phyloP scores from a whole-genome alignment of 352 stramenopile species.

The Globisporangium nunn region DNA sequence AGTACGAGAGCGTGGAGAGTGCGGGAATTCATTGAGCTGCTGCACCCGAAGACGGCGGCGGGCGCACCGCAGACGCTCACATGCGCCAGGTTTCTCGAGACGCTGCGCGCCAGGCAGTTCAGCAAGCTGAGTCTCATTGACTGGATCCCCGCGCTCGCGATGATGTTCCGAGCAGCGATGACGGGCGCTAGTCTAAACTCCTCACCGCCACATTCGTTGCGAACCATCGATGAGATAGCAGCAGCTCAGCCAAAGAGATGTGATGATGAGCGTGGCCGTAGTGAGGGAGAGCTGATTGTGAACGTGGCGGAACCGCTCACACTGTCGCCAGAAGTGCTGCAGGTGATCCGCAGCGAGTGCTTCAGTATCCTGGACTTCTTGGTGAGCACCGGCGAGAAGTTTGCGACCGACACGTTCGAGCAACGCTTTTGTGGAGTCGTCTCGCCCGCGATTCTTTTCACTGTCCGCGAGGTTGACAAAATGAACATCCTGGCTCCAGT shows the following conservation, averaged over 20 bases:
- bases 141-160: slow-evolving; percentile 30
- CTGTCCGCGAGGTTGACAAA: slow-evolving; percentile 1
- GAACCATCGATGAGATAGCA: neutral
- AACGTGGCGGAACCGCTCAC: neutral
- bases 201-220: neutral
- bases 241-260: neutral
- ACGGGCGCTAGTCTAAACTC: neutral
- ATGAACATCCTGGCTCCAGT: neutral
- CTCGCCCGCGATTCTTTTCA: neutral
- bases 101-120: slow-evolving; percentile 12
- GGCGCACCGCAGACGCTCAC: slow-evolving; percentile 7
- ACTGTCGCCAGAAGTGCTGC: neutral
- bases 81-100: slow-evolving; percentile 19
- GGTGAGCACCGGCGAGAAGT: slow-evolving; percentile 4
- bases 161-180: slow-evolving; percentile 13
- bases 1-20: slow-evolving; percentile 7
- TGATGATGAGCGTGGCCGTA: neutral
- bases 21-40: slow-evolving; percentile 11
- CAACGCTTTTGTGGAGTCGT: slow-evolving; percentile 6
- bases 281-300: neutral
- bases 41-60: slow-evolving; percentile 12
- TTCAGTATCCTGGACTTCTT: slow-evolving; percentile 8
- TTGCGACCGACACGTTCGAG: slow-evolving; percentile 5
- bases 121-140: slow-evolving; percentile 16
- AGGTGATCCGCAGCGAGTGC: slow-evolving; percentile 6